phyloP scores from a whole-genome alignment of 306 rosid species.

The Prunus fruticosa region DNA sequence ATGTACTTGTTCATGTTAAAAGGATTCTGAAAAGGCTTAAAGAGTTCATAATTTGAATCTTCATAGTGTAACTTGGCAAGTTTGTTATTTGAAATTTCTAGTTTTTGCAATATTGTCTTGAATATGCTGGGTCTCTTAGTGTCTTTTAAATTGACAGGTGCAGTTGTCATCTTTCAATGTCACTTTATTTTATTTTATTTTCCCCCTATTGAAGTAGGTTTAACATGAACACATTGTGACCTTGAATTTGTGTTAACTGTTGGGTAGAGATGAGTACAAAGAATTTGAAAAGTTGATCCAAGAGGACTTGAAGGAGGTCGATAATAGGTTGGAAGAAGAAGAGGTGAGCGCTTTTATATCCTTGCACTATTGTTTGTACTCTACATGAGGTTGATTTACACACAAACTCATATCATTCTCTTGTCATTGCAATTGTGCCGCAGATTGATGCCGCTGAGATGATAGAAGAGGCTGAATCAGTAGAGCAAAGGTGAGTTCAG shows the following conservation, averaged over 20 bases:
- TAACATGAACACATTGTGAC: constrained; percentile 6
- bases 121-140: not conserved
- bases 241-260: constrained; percentile 29
- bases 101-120: not conserved
- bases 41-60: not conserved
- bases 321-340: constrained; percentile 90
- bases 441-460: constrained; percentile 91
- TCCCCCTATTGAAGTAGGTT: not conserved
- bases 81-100: not conserved
- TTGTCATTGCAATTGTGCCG: constrained; percentile 21
- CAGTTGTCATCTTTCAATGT: not conserved
- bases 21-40: not conserved
- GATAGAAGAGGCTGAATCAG: constrained; percentile 88
- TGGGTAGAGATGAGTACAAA: constrained; percentile 82
- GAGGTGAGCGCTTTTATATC: constrained; percentile 53
- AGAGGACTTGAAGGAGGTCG: constrained; percentile 88
- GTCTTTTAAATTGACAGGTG: not conserved
- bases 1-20: not conserved
- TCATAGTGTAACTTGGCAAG: not conserved
- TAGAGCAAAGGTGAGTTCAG: constrained; percentile 65
- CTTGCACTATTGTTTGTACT: not conserved
- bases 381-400: not conserved
- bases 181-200: not conserved
- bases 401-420: not conserved
- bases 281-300: constrained; percentile 95